Conservation (phyloP, 192 early-diverging fungal genomes). For the Coemansia sp. region DNA sequence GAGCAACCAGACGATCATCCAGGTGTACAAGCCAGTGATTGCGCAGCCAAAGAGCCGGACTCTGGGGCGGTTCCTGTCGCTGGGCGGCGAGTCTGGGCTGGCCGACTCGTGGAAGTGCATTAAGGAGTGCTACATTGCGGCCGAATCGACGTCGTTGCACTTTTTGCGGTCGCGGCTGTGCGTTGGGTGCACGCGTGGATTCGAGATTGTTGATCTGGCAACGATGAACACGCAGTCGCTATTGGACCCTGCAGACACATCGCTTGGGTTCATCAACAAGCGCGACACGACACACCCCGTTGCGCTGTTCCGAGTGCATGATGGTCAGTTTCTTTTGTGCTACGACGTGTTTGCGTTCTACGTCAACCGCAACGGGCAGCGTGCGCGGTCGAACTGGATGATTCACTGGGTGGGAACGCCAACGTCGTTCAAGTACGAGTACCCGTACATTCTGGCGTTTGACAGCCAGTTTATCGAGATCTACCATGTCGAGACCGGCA, state of each 20-base stretch:
- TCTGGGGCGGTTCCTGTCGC: slow-evolving; percentile 50
- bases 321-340: slow-evolving; percentile 82
- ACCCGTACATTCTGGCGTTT: slow-evolving; percentile 89
- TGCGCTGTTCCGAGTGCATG: slow-evolving; percentile 73
- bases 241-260: slow-evolving; percentile 78
- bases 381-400: slow-evolving; percentile 70
- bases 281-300: slow-evolving; percentile 77
- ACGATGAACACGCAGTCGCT: slow-evolving; percentile 83
- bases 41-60: slow-evolving; percentile 50
- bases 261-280: slow-evolving; percentile 75
- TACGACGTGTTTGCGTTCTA: slow-evolving; percentile 95
- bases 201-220: slow-evolving; percentile 88
- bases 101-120: slow-evolving; percentile 54
- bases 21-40: slow-evolving; percentile 69
- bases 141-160: slow-evolving; percentile 82
- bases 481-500: slow-evolving; percentile 72
- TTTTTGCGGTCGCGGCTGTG: slow-evolving; percentile 81
- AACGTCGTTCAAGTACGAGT: slow-evolving; percentile 73
- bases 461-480: slow-evolving; percentile 89
- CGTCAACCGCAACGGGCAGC: slow-evolving; percentile 81
- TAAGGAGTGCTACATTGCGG: slow-evolving; percentile 92
- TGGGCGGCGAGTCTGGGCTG: slow-evolving; percentile 33
- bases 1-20: slow-evolving; percentile 66
- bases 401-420: slow-evolving; percentile 88
- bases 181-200: slow-evolving; percentile 88